Base-by-base conservation (phyloP, 805 yeast species). In the Torulaspora maleeae region DNA sequence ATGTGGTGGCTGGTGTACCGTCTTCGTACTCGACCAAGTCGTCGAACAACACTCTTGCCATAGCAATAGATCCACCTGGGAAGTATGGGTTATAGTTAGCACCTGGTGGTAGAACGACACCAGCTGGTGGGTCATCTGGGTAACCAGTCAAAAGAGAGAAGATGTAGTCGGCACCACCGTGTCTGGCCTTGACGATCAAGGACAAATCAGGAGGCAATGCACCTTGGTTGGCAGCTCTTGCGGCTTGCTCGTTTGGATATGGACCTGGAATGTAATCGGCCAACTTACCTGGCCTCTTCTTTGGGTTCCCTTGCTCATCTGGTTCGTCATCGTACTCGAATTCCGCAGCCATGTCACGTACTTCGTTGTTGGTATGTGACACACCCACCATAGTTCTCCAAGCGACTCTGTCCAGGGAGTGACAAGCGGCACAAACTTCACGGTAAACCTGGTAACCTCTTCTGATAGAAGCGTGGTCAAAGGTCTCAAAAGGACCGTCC, bases 61-160 rank as follows among this genome's bases (percentile, higher is more conserved):
- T 93, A 60, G 96, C 99, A 76, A 93, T 91, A 35, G 97, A 79
- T 56, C 99, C 98, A 74, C 98, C 98, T 69, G 99, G 98, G 96
- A 93, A 93, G 79, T 93, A 93, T 65, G 99, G 99, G 80, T 93
- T 93, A 76, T 93, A 93, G 83, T 93, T 93, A 52, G 95, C 71
- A 54, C 99, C 99, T 52, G 87, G 85, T 48, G 98, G 95, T 61
- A 93, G 77, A 42, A 70, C 77, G 50, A 87, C 96, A 76, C 99
- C 99, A 27, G 96, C 98, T 58, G 99, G 99, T 51, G 96, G 86
- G 52, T 93, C 98, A 38, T 93, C 99, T 63, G 98, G 98, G 77
- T 93, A 93, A 67, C 99, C 99, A 52, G 98, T 93, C 71, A 93
- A 83, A 65, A 93, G 74, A 25, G 97, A 73, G 71, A 93, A 93